Evolutionary conservation across 352 stramenopile genomes (phyloP).

Genomic region (Globisporangium takayamanum): DNA sequence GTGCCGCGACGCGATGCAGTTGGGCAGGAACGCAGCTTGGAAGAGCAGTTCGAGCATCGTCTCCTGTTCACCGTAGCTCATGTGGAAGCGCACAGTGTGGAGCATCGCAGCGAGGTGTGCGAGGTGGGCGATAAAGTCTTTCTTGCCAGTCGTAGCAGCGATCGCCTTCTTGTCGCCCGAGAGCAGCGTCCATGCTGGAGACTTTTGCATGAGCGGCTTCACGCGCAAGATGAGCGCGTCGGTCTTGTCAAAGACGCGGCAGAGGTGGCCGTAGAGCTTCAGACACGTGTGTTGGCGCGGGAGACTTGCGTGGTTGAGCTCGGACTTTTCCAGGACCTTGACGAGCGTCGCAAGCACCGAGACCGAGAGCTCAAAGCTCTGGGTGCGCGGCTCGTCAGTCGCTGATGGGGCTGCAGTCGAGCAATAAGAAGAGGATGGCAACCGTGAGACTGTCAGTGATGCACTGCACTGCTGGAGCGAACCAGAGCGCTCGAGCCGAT

Average conservation of each 20-base stretch:
- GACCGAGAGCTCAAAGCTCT: constrained; percentile 41
- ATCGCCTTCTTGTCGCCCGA: constrained; percentile 45
- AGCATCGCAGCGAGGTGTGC: constrained; percentile 41
- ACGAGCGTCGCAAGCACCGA: constrained; percentile 37
- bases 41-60: constrained; percentile 46
- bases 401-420: neutral
- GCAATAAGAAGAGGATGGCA: neutral
- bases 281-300: constrained; percentile 44
- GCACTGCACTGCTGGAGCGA: no score
- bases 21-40: constrained; percentile 48
- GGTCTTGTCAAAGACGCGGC: constrained; percentile 34
- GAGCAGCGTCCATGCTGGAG: constrained; percentile 36
- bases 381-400: constrained; percentile 18
- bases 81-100: constrained; percentile 54
- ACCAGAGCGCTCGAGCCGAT: neutral
- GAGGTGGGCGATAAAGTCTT: constrained; percentile 47
- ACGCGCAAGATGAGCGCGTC: constrained; percentile 38
- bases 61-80: constrained; percentile 21
- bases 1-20: constrained; percentile 41
- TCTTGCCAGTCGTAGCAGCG: constrained; percentile 29
- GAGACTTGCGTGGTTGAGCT: constrained; percentile 38
- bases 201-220: constrained; percentile 43
- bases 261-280: constrained; percentile 59
- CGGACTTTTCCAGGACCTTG: constrained; percentile 40
- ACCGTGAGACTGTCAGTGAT: neutral